These are phyloP conservation scores for Dacryopinax spathularia DNA, from an alignment of 768 basidiomycete species.

Conservation along the genomic window DNA sequence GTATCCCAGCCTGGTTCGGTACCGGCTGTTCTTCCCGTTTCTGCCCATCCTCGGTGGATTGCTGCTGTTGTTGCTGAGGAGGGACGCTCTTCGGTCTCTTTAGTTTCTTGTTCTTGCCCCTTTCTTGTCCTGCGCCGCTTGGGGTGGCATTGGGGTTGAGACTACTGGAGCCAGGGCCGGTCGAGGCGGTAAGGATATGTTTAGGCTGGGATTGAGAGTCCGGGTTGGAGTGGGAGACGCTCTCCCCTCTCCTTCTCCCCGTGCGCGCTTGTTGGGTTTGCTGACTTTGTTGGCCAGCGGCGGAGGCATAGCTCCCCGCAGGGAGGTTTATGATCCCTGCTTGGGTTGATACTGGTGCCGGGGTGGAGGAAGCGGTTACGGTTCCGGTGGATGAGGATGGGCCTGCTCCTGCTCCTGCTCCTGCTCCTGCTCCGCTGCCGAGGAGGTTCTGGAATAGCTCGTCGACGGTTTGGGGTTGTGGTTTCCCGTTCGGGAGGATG, in stretches of 20 bases:
- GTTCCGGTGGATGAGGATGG: not conserved
- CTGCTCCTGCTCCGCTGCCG: no score
- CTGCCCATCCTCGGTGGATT: not conserved
- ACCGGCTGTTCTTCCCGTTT: not conserved
- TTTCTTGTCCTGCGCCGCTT: no score
- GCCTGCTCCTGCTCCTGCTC: no score
- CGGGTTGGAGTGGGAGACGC: not conserved
- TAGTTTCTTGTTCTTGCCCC: not conserved
- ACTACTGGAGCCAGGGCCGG: not conserved
- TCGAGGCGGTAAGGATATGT: not conserved
- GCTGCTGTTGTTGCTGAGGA: not conserved
- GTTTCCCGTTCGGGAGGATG: not conserved
- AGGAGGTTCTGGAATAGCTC: conserved; percentile 2
- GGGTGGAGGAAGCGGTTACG: not conserved
- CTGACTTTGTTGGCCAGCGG: not conserved
- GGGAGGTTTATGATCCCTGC: no score
- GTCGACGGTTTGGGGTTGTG: not conserved
- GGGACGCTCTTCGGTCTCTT: not conserved
- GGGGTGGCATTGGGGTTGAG: not conserved
- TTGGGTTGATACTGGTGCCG: not conserved
- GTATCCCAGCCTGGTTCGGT: not conserved
- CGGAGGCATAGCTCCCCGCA: no score
- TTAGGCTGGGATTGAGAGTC: not conserved
- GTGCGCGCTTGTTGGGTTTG: not conserved
- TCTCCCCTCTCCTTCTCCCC: not conserved